Evolutionary conservation across 2,329 filamentous ascomycete species (phyloP).

Genomic region (Aspergillus niger): DNA sequence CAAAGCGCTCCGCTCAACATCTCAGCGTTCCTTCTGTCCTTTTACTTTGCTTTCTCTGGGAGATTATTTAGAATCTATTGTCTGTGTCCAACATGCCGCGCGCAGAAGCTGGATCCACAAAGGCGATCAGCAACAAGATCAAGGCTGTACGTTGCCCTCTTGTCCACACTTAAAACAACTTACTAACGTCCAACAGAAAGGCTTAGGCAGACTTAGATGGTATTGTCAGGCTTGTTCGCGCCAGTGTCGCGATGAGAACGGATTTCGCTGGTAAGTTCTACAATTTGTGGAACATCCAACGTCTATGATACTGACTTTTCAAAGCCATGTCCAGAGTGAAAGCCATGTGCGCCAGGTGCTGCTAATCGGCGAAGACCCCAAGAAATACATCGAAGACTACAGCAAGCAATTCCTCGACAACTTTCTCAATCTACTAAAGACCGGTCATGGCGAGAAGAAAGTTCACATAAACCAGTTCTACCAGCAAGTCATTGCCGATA

Average conservation of each 20-base stretch:
- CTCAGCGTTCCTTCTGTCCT: not conserved
- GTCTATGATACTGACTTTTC: not conserved
- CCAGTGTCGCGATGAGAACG: slow-evolving; percentile 82
- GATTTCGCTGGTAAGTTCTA: slow-evolving; percentile 66
- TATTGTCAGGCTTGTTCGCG: slow-evolving; percentile 83
- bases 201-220: slow-evolving; percentile 78
- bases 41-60: too few relatives aligned
- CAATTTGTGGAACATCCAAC: too few relatives aligned
- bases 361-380: slow-evolving; percentile 81
- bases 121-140: slow-evolving; percentile 86
- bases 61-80: not conserved
- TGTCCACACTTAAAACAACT: not conserved
- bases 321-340: slow-evolving; percentile 76
- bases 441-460: slow-evolving; percentile 86
- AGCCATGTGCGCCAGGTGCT: slow-evolving; percentile 89
- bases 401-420: slow-evolving; percentile 78
- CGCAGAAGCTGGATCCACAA: slow-evolving; percentile 90
- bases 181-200: slow-evolving; percentile 36
- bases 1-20: not conserved
- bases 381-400: slow-evolving; percentile 80
- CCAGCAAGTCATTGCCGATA: slow-evolving; percentile 86
- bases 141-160: slow-evolving; percentile 67
- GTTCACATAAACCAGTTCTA: slow-evolving; percentile 93
- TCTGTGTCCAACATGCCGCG: slow-evolving; percentile 69
- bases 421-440: slow-evolving; percentile 75